Base-by-base conservation (phyloP, 768 basidiomycete species). In the Stropharia rugosoannulata region DNA sequence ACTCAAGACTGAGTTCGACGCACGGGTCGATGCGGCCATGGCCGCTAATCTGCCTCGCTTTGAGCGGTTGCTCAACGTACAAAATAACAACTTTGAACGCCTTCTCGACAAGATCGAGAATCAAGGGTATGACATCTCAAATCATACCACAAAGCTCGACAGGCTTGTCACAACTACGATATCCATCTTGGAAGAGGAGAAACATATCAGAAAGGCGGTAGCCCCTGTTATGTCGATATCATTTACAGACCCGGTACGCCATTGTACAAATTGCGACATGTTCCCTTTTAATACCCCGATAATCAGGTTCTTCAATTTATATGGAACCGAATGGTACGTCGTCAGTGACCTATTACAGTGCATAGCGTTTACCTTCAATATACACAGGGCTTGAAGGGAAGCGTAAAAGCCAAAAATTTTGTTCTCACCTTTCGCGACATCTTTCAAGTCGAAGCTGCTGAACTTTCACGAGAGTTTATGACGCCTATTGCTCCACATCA, bases 351-450 rank as follows among this genome's bases (percentile, higher is more conserved):
- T 19, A 16, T 1, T 10, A 11, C 12, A 41, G 8, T 18, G 25
- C 10, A 25, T 39, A 5, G 35, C 2, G 8, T 8, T 22, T 18
- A 19, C 5, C 29, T 12, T n/a, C 10, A 7, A 2, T 40, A 11
- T n/a, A 15, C 10, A 16, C 40, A 48, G 45, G 13, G n/a, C 1
- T 27, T 48, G 11, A 54, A 39, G 22, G 32, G 49, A 13, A 62
- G 58, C 36, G 61, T 62, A 15, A 62, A 62, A 51, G 61, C 61
- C 3, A 62, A 57, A 15, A 32, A 16, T 11, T 59, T 62, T 38
- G 57, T 62, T 3, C 36, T 59, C 16, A 56, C 51, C 15, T 51
- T 62, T 15, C 57, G 61, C 13, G 61, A 62, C 22, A 41, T 62
- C 43, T 15, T 22, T 29, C 18, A 43, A 56, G 16, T 18, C 11